phyloP scores from a whole-genome alignment of 192 early-diverging fungal genomes.

The Entomortierella lignicola region DNA sequence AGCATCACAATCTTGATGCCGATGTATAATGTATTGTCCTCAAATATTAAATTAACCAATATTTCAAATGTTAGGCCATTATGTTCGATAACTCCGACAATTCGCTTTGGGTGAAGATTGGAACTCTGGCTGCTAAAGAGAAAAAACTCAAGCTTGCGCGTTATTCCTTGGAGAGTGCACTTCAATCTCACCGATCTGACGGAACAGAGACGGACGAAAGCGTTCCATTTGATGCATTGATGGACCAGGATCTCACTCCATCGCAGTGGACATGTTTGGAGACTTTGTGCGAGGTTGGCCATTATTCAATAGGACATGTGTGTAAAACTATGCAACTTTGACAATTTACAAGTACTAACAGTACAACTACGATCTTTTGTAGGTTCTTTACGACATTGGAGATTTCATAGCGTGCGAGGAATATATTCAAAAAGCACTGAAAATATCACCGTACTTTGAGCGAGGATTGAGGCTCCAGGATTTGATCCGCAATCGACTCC shows the following conservation, averaged over 20 bases:
- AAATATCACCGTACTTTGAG: slow-evolving; percentile 38
- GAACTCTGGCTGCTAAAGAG: slow-evolving; percentile 36
- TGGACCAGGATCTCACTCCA: slow-evolving; percentile 34
- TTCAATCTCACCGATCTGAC: background rate
- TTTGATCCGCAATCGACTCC: slow-evolving; percentile 11
- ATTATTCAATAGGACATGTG: background rate
- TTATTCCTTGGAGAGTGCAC: slow-evolving; percentile 36
- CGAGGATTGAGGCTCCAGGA: slow-evolving; percentile 33
- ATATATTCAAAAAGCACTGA: slow-evolving; percentile 36
- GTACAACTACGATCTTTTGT: background rate
- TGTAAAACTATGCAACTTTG: background rate
- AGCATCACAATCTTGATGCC: background rate
- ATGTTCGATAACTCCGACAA: slow-evolving; percentile 44
- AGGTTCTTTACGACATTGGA: slow-evolving; percentile 60
- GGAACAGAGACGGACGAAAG: background rate
- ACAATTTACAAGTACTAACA: too few relatives aligned
- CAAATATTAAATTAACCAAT: background rate
- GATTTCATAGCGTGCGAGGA: slow-evolving; percentile 55
- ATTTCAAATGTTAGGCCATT: slow-evolving; percentile 5
- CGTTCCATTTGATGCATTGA: background rate
- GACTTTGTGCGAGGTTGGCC: slow-evolving; percentile 41
- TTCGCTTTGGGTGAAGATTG: slow-evolving; percentile 43
- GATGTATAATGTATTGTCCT: too few relatives aligned
- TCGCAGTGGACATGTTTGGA: slow-evolving; percentile 46
- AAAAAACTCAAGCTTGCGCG: slow-evolving; percentile 40